These are phyloP conservation scores for Penicillium sp. DNA, from an alignment of 2,329 filamentous ascomycete genomes.

Conservation along the genomic window DNA sequence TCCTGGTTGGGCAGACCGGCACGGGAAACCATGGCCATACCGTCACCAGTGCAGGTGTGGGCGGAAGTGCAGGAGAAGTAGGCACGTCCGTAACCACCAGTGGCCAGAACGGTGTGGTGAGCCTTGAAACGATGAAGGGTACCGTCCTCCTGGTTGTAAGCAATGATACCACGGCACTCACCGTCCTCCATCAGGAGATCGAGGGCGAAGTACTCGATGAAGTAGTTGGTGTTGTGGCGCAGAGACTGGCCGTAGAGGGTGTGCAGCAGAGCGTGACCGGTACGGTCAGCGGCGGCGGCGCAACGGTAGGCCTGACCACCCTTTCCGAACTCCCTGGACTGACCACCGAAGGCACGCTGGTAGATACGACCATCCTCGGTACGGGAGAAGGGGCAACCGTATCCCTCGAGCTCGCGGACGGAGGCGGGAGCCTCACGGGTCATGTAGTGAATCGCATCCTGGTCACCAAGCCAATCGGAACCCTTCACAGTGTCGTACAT, in stretches of 20 bases:
- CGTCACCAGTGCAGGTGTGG: slow-evolving; percentile 97
- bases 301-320: slow-evolving; percentile 97
- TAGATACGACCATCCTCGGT: slow-evolving; percentile 97
- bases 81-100: slow-evolving; percentile 93
- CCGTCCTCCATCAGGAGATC: slow-evolving; percentile 98
- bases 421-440: slow-evolving; percentile 88
- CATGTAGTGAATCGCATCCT: slow-evolving; percentile 99
- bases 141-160: slow-evolving; percentile 98
- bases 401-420: slow-evolving; percentile 94
- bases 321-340: slow-evolving; percentile 92
- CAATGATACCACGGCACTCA: slow-evolving; percentile 92
- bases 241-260: slow-evolving; percentile 98
- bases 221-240: slow-evolving; percentile 98
- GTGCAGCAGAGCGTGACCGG: slow-evolving; percentile 95
- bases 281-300: slow-evolving; percentile 94
- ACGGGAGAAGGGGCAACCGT: slow-evolving; percentile 89
- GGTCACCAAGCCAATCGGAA: slow-evolving; percentile 95
- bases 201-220: slow-evolving; percentile 98
- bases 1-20: slow-evolving; percentile 98
- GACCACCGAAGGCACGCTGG: slow-evolving; percentile 97
- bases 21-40: slow-evolving; percentile 98
- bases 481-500: slow-evolving; percentile 99
- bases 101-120: slow-evolving; percentile 95
- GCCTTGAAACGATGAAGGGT: slow-evolving; percentile 96
- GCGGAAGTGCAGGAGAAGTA: slow-evolving; percentile 99